phyloP scores from a whole-genome alignment of 2,329 filamentous ascomycete genomes.

The Calonectria hongkongensis region DNA sequence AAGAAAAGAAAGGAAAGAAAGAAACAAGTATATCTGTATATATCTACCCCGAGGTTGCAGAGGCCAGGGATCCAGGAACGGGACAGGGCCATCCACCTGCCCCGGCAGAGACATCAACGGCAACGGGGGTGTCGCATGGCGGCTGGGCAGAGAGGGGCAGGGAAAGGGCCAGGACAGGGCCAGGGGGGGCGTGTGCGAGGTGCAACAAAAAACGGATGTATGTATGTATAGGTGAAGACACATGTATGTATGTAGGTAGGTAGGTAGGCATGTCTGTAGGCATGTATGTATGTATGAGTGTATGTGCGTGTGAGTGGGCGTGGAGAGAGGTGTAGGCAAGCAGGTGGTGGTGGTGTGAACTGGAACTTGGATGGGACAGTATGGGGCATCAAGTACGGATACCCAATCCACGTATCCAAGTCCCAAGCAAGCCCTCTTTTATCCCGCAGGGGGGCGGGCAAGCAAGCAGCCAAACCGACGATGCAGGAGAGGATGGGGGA shows the following conservation, averaged over 20 bases:
- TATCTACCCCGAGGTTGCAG: constrained; percentile 8
- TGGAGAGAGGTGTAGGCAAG: constrained; percentile 29
- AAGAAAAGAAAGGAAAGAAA: constrained; percentile 2
- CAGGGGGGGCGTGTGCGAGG: constrained; percentile 40
- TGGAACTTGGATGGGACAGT: constrained; percentile 46
- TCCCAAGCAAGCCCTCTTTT: constrained; percentile 57
- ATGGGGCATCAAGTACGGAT: constrained; percentile 63
- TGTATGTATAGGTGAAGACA: constrained; percentile 21
- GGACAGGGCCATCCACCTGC: constrained; percentile 39
- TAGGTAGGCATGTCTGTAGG: constrained; percentile 1
- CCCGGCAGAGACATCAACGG: constrained; percentile 32
- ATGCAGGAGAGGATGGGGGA: constrained; percentile 38
- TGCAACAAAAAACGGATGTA: constrained; percentile 18
- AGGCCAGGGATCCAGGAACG: constrained; percentile 48
- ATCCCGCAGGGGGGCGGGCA: constrained; percentile 56
- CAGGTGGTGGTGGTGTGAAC: constrained; percentile 53
- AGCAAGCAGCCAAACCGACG: neutral
- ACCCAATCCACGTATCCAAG: constrained; percentile 62
- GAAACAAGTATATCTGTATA: neutral
- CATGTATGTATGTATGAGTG: neutral
- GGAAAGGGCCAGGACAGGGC: constrained; percentile 29
- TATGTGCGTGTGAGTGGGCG: constrained; percentile 34
- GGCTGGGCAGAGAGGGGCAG: constrained; percentile 34
- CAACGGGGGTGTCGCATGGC: constrained; percentile 52
- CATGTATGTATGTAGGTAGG: constrained; percentile 4